These are phyloP conservation scores for Fusarium redolens DNA, from an alignment of 2,329 filamentous ascomycete genomes.

Conservation along the genomic window DNA sequence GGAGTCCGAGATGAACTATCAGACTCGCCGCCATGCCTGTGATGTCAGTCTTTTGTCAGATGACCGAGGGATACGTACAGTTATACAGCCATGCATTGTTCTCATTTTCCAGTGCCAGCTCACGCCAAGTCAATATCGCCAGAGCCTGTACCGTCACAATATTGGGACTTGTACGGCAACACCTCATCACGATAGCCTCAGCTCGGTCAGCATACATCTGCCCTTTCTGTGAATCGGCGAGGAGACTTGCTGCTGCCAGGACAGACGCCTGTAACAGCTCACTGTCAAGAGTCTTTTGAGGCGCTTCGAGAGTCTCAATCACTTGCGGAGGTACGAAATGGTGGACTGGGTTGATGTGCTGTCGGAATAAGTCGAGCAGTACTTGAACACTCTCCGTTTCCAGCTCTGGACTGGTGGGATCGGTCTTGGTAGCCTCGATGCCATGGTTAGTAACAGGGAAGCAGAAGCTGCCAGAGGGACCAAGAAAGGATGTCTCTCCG, in stretches of 20 bases:
- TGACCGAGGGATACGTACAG: not conserved
- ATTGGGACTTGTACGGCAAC: not conserved
- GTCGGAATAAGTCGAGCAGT: not conserved
- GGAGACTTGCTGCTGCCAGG: not conserved
- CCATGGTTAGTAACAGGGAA: not conserved
- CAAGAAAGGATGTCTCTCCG: not conserved
- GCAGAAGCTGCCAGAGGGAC: not conserved
- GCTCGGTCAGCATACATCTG: not conserved
- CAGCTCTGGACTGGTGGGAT: accelerated
- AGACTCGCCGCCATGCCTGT: not conserved
- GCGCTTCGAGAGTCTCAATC: not conserved
- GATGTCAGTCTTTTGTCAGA: not conserved
- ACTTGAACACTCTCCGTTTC: not conserved
- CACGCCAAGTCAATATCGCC: not conserved
- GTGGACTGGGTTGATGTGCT: not conserved
- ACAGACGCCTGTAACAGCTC: not conserved
- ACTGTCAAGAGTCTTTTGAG: not conserved
- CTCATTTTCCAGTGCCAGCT: not conserved
- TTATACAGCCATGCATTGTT: slow-evolving; percentile 3
- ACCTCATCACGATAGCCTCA: not conserved
- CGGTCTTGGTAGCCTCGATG: not conserved
- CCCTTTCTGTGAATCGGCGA: not conserved
- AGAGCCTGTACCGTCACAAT: not conserved
- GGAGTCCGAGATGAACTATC: not conserved
- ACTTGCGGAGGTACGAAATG: not conserved